Base-by-base conservation (phyloP, 164 flowering plant genomes). In the Sedum album region DNA sequence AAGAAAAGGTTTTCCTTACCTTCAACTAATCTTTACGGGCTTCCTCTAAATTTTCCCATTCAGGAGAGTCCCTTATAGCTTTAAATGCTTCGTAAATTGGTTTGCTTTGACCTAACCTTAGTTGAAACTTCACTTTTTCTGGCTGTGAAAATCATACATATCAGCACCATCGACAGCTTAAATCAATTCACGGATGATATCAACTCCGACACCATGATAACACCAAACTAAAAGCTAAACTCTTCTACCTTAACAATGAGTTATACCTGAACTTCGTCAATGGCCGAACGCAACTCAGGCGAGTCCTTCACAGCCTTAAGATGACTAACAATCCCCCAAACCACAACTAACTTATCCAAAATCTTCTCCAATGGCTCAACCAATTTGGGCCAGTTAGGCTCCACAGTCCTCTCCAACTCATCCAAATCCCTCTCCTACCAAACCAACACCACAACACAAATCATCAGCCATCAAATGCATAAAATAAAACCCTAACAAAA, bases 301-400 rank as follows among this genome's bases (percentile, higher is more conserved):
- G 87, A 79, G 76, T 94, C 97, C 75, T 91, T 94, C 20, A 94
- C 99, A 7, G 88, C 53, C 83, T 94, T 91, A 31, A 94, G 91
- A 85, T 94, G 99, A 76, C 81, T 82, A 65, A 94, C 88, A 14
- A 89, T 79, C 8, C 99, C 97, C 99, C 97, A 94, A 68, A 85
- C 96, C 55, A 91, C 89, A 38, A 72, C 68, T 69, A 89, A 68
- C 39, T 82, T 78, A 78, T 91, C 98, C 23, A 83, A 69, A 66
- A 93, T 82, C 83, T 80, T 89, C 85, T 93, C 98, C 75, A 93
- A 66, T 7, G 98, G 98, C 76, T 80, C 97, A n/a, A 91, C 98
- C 78, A 93, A 68, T 70, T 89, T 89, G 21, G 88, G 84, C 98
- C 98, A 93, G 9, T 84, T 71, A 1, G 97, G 98, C 78, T 91